Percentiles rank a stretch among this genome's conserved stretches.
These are phyloP conservation scores for Penicillium sp. DNA, from an alignment of 2,329 filamentous ascomycete species.

Conservation along the genomic window DNA sequence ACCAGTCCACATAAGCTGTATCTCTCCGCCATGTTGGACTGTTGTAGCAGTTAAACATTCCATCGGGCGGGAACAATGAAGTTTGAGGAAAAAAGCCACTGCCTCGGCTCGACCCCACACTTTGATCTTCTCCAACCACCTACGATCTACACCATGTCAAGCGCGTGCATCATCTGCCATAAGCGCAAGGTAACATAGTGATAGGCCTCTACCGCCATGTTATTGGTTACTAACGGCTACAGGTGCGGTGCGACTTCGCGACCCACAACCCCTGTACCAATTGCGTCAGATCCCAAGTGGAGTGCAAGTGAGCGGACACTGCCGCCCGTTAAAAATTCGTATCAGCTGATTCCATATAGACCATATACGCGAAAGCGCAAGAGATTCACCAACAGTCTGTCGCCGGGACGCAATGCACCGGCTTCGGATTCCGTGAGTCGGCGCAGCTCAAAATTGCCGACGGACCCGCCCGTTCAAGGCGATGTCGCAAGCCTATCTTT, in stretches of 20 bases:
- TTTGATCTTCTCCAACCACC: conserved; percentile 13
- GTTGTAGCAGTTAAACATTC: neutral
- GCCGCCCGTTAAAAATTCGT: neutral
- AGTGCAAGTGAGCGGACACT: conserved; percentile 23
- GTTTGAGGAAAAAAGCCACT: neutral
- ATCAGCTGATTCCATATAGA: conserved; percentile 8
- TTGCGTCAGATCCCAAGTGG: conserved; percentile 22
- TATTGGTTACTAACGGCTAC: conserved; percentile 11
- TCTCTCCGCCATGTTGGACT: conserved; percentile 1
- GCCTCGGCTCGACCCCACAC: conserved; percentile 16
- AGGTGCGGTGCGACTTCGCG: conserved; percentile 29
- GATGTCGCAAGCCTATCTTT: conserved; percentile 8
- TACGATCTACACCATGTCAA: conserved; percentile 13
- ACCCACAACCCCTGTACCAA: conserved; percentile 29
- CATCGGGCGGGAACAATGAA: neutral
- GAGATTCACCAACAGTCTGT: conserved; percentile 40
- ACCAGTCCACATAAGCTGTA: conserved; percentile 4
- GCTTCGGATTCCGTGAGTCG: conserved; percentile 17
- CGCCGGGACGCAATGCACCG: conserved; percentile 13
- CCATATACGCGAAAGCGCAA: conserved; percentile 31
- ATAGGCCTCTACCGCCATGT: neutral
- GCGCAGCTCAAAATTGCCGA: conserved; percentile 21
- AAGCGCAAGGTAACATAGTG: conserved; percentile 41
- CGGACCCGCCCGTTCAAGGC: conserved; percentile 8
- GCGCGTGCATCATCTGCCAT: conserved; percentile 44